A percentile compares a stretch with the other conserved stretches of the same genome.
Conservation (phyloP, 2,329 filamentous ascomycete species). For the Fusarium haematococcum region DNA sequence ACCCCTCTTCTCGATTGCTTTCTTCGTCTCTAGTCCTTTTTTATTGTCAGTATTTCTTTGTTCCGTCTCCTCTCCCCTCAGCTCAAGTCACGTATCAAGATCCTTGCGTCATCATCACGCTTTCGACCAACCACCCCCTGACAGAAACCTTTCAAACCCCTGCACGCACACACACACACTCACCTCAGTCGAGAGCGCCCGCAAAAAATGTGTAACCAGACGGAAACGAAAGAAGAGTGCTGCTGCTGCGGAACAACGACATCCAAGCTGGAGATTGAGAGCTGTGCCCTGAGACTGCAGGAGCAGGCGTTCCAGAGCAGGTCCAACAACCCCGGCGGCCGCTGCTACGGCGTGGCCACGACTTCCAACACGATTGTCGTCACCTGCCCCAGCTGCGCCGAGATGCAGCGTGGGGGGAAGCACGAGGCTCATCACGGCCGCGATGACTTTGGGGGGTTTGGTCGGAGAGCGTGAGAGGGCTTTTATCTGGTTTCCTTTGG, state of each 20-base stretch:
- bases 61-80: neutral
- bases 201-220: constrained; percentile 32
- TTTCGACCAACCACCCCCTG: neutral
- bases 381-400: constrained; percentile 13
- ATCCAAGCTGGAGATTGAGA: constrained; percentile 17
- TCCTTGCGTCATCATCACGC: constrained; percentile 1
- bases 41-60: neutral
- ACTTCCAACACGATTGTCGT: constrained; percentile 29
- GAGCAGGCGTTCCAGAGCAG: constrained; percentile 15
- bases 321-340: constrained; percentile 14
- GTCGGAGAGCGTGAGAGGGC: neutral
- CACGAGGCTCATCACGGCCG: neutral
- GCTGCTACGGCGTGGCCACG: constrained; percentile 28
- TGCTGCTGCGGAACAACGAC: constrained; percentile 13
- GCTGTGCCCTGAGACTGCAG: constrained; percentile 21
- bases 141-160: neutral
- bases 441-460: neutral
- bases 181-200: neutral
- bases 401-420: constrained; percentile 10
- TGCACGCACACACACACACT: neutral
- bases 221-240: constrained; percentile 31
- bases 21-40: neutral
- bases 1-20: constrained; percentile 3
- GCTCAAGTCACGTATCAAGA: neutral
- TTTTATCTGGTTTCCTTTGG: neutral